Evolutionary conservation across 805 yeast species (phyloP), one percentile per base, ranked within the genome.

Genomic region (Monosporozyma servazzii): DNA sequence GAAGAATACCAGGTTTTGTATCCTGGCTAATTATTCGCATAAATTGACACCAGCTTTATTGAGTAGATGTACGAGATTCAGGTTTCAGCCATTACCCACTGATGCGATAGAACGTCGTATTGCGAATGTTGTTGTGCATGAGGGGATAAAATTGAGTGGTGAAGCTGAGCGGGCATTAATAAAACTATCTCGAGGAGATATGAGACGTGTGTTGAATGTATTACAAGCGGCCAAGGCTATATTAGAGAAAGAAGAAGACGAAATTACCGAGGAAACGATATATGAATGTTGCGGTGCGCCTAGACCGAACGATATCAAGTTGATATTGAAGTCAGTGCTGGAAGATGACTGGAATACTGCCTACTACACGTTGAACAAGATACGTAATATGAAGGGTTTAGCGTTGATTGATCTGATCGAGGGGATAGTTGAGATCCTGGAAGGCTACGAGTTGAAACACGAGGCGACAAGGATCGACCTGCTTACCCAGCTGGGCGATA

Each of bases 211-310:
- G 1, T 74, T 93, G 59, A 93, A 93, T 63, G 96, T 93, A 5
- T 69, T 93, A 52, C 99, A 93, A 69, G 95, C 98, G 0, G 88
- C 98, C 67, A 79, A 85, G 55, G 90, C 96, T 0, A 86, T 96
- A 1, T 64, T 78, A 18, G 80, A 78, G 33, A 65, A 66, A 29
- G 70, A 33, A 8, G 49, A 36, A 23, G 49, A 30, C 15, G 80
- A 78, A 48, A 84, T 93, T 41, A 77, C 84, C 29, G 78, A 77
- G 30, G 82, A 80, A 50, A 83, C 86, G 81, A 82, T 93, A 37
- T 93, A 88, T 66, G 96, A 90, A 56, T 90, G 97, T 65, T 84
- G 93, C 31, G 99, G 99, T 1, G 90, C 95, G 1, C 98, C 99
- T 3, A 86, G 86, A 56, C 98, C 98, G 1, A 77, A 75, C 40